Percentiles rank a stretch among this genome's conserved stretches.
Evolutionary conservation across 345 rosid species (phyloP).

Genomic region (Stellera chamaejasme): DNA sequence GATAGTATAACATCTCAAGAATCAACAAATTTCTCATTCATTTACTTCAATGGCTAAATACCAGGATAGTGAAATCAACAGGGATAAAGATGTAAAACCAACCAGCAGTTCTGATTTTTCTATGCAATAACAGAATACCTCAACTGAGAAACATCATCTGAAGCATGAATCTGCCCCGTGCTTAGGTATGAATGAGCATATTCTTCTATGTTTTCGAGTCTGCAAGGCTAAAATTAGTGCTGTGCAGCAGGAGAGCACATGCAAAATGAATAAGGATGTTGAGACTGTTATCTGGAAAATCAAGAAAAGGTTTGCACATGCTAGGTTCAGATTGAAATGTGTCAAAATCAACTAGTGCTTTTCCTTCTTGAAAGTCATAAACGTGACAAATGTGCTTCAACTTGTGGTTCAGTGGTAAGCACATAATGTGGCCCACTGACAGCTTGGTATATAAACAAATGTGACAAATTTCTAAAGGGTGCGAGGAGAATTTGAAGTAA

Average conservation of each 20-base stretch:
- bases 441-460: too few species aligned
- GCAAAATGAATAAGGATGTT: not conserved
- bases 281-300: not conserved
- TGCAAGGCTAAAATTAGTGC: conserved; percentile 20
- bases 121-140: conserved; percentile 17
- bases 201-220: conserved; percentile 75
- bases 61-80: not conserved
- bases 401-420: too few species aligned
- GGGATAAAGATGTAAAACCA: not conserved
- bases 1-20: not conserved
- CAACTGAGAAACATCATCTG: conserved; percentile 24
- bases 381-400: too few species aligned
- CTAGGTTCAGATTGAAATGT: too few species aligned
- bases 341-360: too few species aligned
- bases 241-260: not conserved
- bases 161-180: conserved; percentile 58
- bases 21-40: too few species aligned
- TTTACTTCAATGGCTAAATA: too few species aligned
- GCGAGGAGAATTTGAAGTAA: too few species aligned
- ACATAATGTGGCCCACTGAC: too few species aligned
- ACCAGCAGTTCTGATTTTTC: not conserved
- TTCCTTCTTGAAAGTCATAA: too few species aligned
- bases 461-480: too few species aligned
- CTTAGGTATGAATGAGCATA: conserved; percentile 72
- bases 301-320: too few species aligned